Evolutionary conservation across 2,329 filamentous ascomycete species (phyloP), one percentile per base, ranked within the genome.

Genomic region (Plenodomus tracheiphilus): DNA sequence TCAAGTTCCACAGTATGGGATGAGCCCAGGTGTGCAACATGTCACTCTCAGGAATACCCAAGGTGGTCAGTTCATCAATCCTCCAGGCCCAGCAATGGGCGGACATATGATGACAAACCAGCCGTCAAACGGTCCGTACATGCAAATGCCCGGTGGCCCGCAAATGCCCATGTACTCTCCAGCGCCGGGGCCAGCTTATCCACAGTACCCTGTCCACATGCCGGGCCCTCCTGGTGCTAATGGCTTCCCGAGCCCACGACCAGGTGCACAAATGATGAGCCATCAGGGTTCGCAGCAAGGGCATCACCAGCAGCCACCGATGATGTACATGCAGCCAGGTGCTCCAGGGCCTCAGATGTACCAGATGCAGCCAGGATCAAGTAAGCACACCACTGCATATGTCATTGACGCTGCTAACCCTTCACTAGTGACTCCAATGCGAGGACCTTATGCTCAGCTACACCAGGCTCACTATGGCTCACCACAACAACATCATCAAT

Each of bases 221-320:
- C 66, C 67, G 25, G 77, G 80, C 46, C 28, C 28, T 8, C 84
- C 87, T 17, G 88, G 83, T 37, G 80, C 83, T 7, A 88, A 86
- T 61, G 90, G 91, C 15, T 96, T 89, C 66, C 89, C 91, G n/a
- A 97, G 93, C 68, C 93, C 93, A 1, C 86, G 90, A 47, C 84
- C 91, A 40, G 85, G 86, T 41, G 68, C 94, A 11, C 87, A 90
- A 2, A 91, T 95, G 86, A 97, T 97, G 93, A 89, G 87, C 64
- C 92, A 92, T 59, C 91, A 96, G 75, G 90, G 90, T 46, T 97
- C 92, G 21, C 93, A 97, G 66, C 92, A 96, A 71, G 91, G 92
- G 35, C 91, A 95, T 68, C 79, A 79, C 47, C 78, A 79, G 40
- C 77, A 85, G 77, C 54, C 59, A 13, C 64, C 84, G 79, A 75